A percentile compares a stretch with the other conserved stretches of the same genome.
phyloP scores from a whole-genome alignment of 495 filamentous ascomycete species.

The Daldinia bambusicola region DNA sequence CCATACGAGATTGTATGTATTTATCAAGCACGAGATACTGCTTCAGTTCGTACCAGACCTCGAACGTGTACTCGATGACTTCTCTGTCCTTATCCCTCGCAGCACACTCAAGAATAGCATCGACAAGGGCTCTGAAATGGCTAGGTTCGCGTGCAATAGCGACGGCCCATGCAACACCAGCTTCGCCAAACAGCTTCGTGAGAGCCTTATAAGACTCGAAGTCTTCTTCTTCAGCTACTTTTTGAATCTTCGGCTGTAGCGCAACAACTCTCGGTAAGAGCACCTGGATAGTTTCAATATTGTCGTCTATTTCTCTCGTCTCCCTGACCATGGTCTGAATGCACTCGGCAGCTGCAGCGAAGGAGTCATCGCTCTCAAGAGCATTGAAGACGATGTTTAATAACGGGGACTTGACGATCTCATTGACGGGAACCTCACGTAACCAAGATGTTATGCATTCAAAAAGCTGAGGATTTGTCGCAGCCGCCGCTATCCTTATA shows the following conservation, averaged over 20 bases:
- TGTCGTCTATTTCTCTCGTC: slow-evolving; percentile 92
- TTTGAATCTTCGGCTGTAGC: slow-evolving; percentile 79
- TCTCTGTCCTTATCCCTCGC: slow-evolving; percentile 87
- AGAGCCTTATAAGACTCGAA: slow-evolving; percentile 87
- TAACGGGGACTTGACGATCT: slow-evolving; percentile 86
- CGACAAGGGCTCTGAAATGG: slow-evolving; percentile 86
- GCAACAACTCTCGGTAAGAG: slow-evolving; percentile 87
- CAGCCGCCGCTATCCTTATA: slow-evolving; percentile 63
- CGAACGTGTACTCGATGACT: slow-evolving; percentile 89
- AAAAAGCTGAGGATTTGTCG: slow-evolving; percentile 88
- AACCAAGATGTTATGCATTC: slow-evolving; percentile 98
- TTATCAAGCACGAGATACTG: slow-evolving; percentile 90
- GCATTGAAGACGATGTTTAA: slow-evolving; percentile 83
- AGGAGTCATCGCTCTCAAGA: slow-evolving; percentile 76
- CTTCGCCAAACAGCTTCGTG: slow-evolving; percentile 89
- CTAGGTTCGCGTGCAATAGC: slow-evolving; percentile 83
- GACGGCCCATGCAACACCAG: slow-evolving; percentile 93
- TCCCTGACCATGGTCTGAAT: slow-evolving; percentile 90
- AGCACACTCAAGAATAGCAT: slow-evolving; percentile 89
- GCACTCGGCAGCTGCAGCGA: slow-evolving; percentile 92
- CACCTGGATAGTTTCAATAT: slow-evolving; percentile 77
- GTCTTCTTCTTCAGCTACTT: slow-evolving; percentile 85
- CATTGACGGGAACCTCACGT: slow-evolving; percentile 83
- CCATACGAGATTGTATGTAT: slow-evolving; percentile 81
- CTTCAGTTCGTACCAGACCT: slow-evolving; percentile 99